Conservation (phyloP, 2,329 filamentous ascomycete genomes). For the Nectriaceae sp. region DNA sequence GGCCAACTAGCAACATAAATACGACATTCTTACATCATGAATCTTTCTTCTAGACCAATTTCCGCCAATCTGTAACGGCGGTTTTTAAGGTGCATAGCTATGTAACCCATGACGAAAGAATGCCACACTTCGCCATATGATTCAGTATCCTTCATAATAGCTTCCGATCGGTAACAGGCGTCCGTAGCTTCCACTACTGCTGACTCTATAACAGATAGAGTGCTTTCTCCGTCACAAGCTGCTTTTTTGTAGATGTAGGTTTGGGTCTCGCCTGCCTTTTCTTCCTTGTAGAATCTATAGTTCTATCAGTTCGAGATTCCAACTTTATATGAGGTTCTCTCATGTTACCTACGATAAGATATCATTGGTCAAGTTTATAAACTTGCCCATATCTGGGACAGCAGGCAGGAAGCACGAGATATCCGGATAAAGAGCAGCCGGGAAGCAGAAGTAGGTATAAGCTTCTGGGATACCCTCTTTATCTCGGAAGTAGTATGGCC, state of each 20-base stretch:
- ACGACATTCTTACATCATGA: too few species aligned
- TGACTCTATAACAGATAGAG: background rate
- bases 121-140: background rate
- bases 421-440: background rate
- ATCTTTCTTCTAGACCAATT: background rate
- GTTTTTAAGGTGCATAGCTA: background rate
- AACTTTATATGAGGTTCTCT: background rate
- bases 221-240: background rate
- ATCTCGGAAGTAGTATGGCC: background rate
- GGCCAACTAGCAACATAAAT: too few species aligned
- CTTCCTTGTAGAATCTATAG: background rate
- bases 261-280: background rate
- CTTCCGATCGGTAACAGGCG: background rate
- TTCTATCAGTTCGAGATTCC: background rate
- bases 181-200: background rate
- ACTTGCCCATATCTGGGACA: background rate
- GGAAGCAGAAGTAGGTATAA: background rate
- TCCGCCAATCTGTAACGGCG: background rate
- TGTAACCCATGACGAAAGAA: background rate
- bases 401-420: background rate
- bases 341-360: background rate
- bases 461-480: background rate
- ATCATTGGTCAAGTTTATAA: background rate
- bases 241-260: background rate
- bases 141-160: background rate